Conservation (phyloP, 163 green algal species). For the Scenedesmus sp. region DNA sequence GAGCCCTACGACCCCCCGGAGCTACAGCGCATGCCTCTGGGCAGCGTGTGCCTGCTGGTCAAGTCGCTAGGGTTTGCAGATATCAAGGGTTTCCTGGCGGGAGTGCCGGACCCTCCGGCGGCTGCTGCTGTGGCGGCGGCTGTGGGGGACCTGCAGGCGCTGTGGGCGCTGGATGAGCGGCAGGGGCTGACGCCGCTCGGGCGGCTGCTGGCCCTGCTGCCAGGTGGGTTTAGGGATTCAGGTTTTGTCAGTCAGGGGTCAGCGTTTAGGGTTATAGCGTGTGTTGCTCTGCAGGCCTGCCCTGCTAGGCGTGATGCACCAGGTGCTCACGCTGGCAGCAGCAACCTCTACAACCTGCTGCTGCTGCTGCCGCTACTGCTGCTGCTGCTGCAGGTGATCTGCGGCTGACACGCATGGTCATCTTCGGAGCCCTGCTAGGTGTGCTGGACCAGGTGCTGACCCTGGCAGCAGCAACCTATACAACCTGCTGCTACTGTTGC, state of each 20-base stretch:
- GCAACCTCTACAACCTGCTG: no score
- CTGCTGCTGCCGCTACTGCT: no score
- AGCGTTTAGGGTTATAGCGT: no score
- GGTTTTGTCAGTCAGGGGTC: no score
- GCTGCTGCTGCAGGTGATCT: background rate
- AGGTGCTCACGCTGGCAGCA: no score
- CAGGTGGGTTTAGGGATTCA: constrained; percentile 33
- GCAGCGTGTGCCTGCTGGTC: constrained; percentile 86
- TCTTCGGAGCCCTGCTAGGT: constrained; percentile 32
- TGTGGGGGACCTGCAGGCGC: constrained; percentile 58
- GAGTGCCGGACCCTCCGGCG: constrained; percentile 80
- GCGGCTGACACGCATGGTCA: constrained; percentile 33
- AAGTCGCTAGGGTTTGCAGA: constrained; percentile 47
- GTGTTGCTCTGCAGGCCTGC: no score
- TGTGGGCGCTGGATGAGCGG: background rate
- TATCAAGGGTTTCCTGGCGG: constrained; percentile 74
- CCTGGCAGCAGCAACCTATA: background rate
- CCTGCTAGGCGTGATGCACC: no score
- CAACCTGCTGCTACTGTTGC: no score
- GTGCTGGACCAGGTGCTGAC: constrained; percentile 34
- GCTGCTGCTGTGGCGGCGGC: constrained; percentile 72
- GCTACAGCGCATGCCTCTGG: constrained; percentile 89
- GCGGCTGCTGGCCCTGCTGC: constrained; percentile 88
- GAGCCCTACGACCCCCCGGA: constrained; percentile 81
- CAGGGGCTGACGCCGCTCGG: constrained; percentile 88